These are phyloP conservation scores for Plenodomus lindquistii DNA, from an alignment of 2,329 filamentous ascomycete species.

Conservation along the genomic window DNA sequence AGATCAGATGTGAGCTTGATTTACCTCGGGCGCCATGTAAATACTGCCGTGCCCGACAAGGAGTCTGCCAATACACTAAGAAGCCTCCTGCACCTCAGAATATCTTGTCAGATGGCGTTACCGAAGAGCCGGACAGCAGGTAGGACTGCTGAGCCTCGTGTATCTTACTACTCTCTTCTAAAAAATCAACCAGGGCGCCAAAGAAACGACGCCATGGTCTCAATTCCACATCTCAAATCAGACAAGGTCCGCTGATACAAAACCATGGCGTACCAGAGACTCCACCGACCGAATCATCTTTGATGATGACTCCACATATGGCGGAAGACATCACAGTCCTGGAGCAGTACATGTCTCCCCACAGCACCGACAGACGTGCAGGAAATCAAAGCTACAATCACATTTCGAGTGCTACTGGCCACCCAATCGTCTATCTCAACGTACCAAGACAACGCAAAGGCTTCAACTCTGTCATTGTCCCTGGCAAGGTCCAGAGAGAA, in stretches of 20 bases:
- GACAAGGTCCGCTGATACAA: not conserved
- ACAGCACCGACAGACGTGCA: not conserved
- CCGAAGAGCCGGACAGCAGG: not conserved
- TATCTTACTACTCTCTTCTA: not conserved
- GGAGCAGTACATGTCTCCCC: conserved; percentile 19
- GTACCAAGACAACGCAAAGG: conserved; percentile 20
- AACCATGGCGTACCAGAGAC: conserved; percentile 9
- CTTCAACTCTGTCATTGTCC: conserved; percentile 11
- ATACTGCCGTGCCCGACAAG: conserved; percentile 16
- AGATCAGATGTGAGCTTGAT: conserved; percentile 9
- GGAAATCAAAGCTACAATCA: conserved; percentile 12
- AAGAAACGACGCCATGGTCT: conserved; percentile 5
- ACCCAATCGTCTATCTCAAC: conserved; percentile 23
- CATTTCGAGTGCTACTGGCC: conserved; percentile 15
- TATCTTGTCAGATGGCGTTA: not conserved
- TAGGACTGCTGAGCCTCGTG: not conserved
- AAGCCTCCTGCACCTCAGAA: not conserved
- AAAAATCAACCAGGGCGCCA: not conserved
- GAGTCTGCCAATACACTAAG: conserved; percentile 9
- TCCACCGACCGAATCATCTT: conserved; percentile 17
- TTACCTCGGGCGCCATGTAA: conserved; percentile 15
- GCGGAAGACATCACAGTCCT: conserved; percentile 25
- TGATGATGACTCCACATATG: conserved; percentile 28
- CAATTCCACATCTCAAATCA: not conserved
- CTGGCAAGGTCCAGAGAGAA: conserved; percentile 18